Base-by-base conservation (phyloP, 1,284 basidiomycete genomes). In the Rhodotorula sp. region DNA sequence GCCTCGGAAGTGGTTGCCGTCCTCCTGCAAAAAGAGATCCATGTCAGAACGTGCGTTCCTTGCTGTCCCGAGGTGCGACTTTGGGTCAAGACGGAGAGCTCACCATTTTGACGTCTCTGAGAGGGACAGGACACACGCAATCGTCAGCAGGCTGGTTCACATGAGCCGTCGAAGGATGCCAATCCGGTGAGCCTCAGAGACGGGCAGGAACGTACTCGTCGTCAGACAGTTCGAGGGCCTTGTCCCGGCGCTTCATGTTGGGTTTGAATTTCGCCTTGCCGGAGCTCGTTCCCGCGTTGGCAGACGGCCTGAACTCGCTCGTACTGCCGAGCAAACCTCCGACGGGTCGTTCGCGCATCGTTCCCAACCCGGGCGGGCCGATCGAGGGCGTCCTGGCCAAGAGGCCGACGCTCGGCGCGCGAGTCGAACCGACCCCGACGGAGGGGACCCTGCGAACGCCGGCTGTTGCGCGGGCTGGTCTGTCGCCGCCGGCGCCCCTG, bases 41-140 rank as follows among this genome's bases (percentile, higher is more conserved):
- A 12, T 43, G 10, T 43, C 39, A 14, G 20, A 6, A 5, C 1
- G 10, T 18, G 56, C 3, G 2, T 31, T n/a, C 48, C 29, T 51
- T 46, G 1, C 15, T n/a, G 34, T 7, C 21, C 21, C 29, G 34
- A 39, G 14, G 29, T 18, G 18, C 16, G 12, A 10, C 14, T 49
- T 18, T 18, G 26, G 43, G 49, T 26, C n/a, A 16, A 23, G 18
- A 39, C 23, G 15, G 10, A 5, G 49, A 18, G 26, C 70, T 46
- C 7, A 72, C 75, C 72, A 71, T 70, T 54, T 76, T 76, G 68
- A 74, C 67, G 29, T 76, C 75, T 4, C 75, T 76, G 66, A 15
- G 26, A 34, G n/a, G 2, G 1, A 10, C 0, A 29, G 29, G 6
- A 34, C 14, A 15, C 15, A 15, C 8, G 4, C n/a, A 31, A 26